Base-by-base conservation (phyloP, 768 basidiomycete species). In the Lactarius evosmus region DNA sequence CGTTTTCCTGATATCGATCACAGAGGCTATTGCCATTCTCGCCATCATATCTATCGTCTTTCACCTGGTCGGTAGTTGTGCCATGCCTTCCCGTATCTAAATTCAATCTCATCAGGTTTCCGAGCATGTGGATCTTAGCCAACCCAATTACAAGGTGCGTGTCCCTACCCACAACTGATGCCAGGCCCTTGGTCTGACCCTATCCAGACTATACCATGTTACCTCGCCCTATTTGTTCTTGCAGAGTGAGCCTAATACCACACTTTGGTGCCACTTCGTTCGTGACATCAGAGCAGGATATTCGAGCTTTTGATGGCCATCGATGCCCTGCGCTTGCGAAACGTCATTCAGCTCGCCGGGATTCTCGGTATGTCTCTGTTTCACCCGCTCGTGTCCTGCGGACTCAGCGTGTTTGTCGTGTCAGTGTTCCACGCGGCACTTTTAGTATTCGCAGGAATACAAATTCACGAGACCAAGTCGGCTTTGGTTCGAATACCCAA, bases 261-360 rank as follows among this genome's bases (percentile, higher is more conserved):
- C 38, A 53, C 46, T 34, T 51, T 16, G n/a, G 51, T 54, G 25
- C 27, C 19, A 11, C 16, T 22, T 49, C 33, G 36, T 44, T 36
- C 38, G 46, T 56, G 55, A 69, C 19, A 57, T 68, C 14, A 62
- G 19, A 46, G 14, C 63, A 93, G 91, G 73, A 61, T 92, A 1
- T 94, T 94, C 66, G 90, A 93, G 70, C 74, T 92, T 7, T 75
- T 86, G 61, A 88, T 94, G 82, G 88, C 89, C 3, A 83, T 87
- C 66, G 92, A 94, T 78, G 92, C 92, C n/a, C 78, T 94, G 36
- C 81, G 87, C 32, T 68, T 86, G 65, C 84, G 92, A 65, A 94
- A 93, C 71, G 79, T 86, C 68, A 88, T 94, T 38, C 91, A 93
- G 72, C 76, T 94, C 2, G 71, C 88, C 4, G 90, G 90, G 38